Evolutionary conservation across 495 filamentous ascomycete species (phyloP).

Genomic region (Penicillium diatomitis): DNA sequence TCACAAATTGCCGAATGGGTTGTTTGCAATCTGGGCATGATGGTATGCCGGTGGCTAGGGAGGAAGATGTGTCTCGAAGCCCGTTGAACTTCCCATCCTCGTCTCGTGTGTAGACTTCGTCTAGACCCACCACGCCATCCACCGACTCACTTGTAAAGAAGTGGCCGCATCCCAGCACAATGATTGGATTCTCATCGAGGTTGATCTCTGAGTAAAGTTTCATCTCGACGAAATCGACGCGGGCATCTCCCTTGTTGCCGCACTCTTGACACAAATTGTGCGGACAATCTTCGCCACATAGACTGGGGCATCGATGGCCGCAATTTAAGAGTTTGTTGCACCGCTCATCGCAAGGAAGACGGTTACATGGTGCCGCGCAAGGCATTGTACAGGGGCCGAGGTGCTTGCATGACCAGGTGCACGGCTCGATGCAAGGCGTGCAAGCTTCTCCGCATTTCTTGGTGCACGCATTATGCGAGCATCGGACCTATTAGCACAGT

Average conservation of each 20-base stretch:
- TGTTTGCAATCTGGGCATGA: constrained; percentile 7
- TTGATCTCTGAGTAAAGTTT: constrained; percentile 5
- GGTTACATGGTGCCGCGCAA: constrained; percentile 46
- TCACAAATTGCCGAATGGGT: constrained; percentile 11
- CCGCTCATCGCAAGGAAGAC: constrained; percentile 47
- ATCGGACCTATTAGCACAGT: constrained; percentile 2
- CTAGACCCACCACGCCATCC: constrained; percentile 7
- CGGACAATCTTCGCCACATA: constrained; percentile 56
- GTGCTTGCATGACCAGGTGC: constrained; percentile 46
- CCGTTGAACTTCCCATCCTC: constrained; percentile 7
- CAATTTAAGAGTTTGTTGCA: constrained; percentile 38
- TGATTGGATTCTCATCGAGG: constrained; percentile 4
- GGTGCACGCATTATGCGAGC: constrained; percentile 4
- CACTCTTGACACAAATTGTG: constrained; percentile 4
- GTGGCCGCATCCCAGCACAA: constrained; percentile 4
- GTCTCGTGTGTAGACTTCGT: constrained; percentile 8
- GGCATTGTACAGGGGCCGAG: constrained; percentile 44
- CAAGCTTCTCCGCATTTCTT: constrained; percentile 47
- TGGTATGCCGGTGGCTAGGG: constrained; percentile 6
- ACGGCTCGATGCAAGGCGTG: constrained; percentile 48
- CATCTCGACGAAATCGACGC: constrained; percentile 1
- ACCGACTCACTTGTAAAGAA: constrained; percentile 9
- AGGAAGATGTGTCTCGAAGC: constrained; percentile 8
- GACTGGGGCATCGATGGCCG: constrained; percentile 52
- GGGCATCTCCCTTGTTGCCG: constrained; percentile 2